Evolutionary conservation across 2,329 filamentous ascomycete genomes (phyloP), one percentile per base, ranked within the genome.

Genomic region (Fusarium longipes): DNA sequence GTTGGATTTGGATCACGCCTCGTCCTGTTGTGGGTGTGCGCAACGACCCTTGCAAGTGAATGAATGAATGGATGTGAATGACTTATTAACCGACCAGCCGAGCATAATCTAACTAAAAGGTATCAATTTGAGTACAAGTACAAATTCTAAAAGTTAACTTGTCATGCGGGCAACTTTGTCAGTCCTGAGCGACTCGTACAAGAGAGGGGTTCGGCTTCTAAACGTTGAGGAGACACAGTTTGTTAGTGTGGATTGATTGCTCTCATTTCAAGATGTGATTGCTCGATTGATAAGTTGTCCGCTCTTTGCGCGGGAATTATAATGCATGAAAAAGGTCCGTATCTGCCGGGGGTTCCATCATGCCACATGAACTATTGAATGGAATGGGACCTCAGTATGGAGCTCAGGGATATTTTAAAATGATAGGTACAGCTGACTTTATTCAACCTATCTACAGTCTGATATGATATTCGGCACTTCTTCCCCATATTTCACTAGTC

Each of bases 1-100:
- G 61, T 59, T 68, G 22, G 40, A 43, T 43, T 27, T 27, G n/a
- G 52, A 59, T 67, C 65, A 69, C 65, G 48, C 51, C 62, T 69
- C 55, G 65, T 48, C n/a, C 39, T 22, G 20, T 27, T 22, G 39
- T 42, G 39, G 25, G 39, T 18, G 29, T 47, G 27, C 29, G 30
- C 8, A 54, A 45, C 47, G 20, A 68, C 60, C 65, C 65, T 67
- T 68, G 62, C 52, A 61, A 43, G 29, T 40, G 53, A 38, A 42
- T 35, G 48, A 20, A 40, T 38, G 42, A 18, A 36, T 29, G 54
- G 33, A 44, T 39, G n/a, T n/a, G 45, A n/a, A 30, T 29, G 44
- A 18, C 29, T 35, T 51, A 35, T 63, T 68, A 29, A 51, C 49
- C 60, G 55, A 61, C 25, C 35, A 61, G 27, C 42, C 55, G 42